phyloP scores from a whole-genome alignment of 257 asterid genomes.

The Solanum ossicruentum region DNA sequence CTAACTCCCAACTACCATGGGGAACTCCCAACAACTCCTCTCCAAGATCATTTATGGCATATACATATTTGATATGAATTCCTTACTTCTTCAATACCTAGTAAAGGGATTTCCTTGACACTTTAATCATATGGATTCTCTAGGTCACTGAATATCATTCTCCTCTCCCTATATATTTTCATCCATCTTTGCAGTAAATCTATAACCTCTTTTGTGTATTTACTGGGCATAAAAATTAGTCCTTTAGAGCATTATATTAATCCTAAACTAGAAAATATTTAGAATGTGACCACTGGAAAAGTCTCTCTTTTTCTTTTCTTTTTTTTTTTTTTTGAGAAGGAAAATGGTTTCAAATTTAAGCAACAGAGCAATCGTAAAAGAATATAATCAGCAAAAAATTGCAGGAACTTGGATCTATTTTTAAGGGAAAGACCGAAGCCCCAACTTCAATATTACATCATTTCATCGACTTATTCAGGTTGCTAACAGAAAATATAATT shows the following conservation, averaged over 20 bases:
- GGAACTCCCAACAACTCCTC: background rate
- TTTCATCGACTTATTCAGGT: background rate
- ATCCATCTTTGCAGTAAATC: background rate
- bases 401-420: background rate
- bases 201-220: background rate
- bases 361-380: background rate
- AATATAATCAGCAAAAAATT: background rate
- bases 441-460: background rate
- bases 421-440: background rate
- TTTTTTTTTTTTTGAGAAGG: too few relatives aligned
- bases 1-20: background rate
- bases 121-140: background rate
- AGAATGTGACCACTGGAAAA: background rate
- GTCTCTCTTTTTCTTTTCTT: background rate
- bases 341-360: background rate
- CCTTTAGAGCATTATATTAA: background rate
- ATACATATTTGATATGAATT: background rate
- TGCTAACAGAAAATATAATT: background rate
- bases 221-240: background rate
- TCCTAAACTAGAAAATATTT: background rate
- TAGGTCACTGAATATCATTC: background rate
- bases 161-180: background rate
- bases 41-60: too few relatives aligned
- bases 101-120: background rate
- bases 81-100: background rate